phyloP scores from a whole-genome alignment of 2,329 filamentous ascomycete species.

The Septoria petroselini region DNA sequence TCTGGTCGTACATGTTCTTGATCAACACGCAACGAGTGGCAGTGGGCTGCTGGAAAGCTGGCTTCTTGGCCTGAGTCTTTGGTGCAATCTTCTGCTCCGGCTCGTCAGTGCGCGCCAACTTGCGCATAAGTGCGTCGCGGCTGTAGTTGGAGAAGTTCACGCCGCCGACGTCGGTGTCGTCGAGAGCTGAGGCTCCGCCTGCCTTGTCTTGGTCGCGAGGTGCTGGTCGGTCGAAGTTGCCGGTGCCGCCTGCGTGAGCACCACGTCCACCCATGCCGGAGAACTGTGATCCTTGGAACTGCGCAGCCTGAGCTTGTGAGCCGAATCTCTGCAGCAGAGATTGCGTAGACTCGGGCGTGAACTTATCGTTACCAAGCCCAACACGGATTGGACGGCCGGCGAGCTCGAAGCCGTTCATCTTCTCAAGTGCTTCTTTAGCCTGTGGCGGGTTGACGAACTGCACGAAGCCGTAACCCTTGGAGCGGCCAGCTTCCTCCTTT shows the following conservation, averaged over 20 bases:
- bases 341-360: conserved; percentile 93
- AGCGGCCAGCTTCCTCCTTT: conserved; percentile 87
- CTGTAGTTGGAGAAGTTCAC: conserved; percentile 99
- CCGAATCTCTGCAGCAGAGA: conserved; percentile 90
- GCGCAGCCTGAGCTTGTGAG: conserved; percentile 56
- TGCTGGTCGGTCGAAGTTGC: conserved; percentile 77
- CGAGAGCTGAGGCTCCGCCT: conserved; percentile 86
- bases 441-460: conserved; percentile 78
- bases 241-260: conserved; percentile 69
- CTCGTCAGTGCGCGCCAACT: conserved; percentile 94
- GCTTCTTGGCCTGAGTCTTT: conserved; percentile 56
- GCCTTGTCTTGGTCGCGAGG: conserved; percentile 83
- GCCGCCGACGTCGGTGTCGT: conserved; percentile 95
- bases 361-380: conserved; percentile 99
- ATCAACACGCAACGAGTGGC: conserved; percentile 91
- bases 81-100: conserved; percentile 64
- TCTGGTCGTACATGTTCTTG: conserved; percentile 90
- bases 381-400: conserved; percentile 96
- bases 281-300: conserved; percentile 66
- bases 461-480: conserved; percentile 95
- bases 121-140: conserved; percentile 96
- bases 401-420: conserved; percentile 99
- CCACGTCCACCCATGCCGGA: conserved; percentile 86
- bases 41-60: conserved; percentile 77
- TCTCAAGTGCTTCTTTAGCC: conserved; percentile 91